Evolutionary conservation across 2,329 filamentous ascomycete genomes (phyloP), one percentile per base, ranked within the genome.

Genomic region (Ceratocystis cacaofunesta): DNA sequence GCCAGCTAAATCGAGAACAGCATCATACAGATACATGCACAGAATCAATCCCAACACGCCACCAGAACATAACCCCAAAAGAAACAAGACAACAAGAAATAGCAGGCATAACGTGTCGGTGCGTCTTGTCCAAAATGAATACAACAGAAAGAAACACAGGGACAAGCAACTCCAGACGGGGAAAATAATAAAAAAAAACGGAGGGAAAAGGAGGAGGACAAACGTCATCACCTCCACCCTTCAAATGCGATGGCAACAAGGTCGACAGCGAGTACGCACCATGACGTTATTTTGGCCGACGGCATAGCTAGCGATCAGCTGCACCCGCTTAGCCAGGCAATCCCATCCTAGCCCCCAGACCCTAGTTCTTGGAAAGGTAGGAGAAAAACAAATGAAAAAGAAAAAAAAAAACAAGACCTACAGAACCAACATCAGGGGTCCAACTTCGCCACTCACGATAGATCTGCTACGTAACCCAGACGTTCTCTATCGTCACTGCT

Each of bases 391-490:
- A 15, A 17, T 46, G 52, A 46, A 28, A 48, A 8, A 60, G 17
- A 41, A 36, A 32, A 7, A 61, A 36, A 12, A 44, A 15, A 44
- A 28, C 17, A 43, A 44, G 36, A n/a, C 22, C 32, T 41, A 46
- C 19, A 62, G 12, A 44, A 32, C n/a, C 41, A 36, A 60, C 15
- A 25, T 28, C 41, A 62, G 17, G 8, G 22, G 19, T 19, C 10
- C 30, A 22, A 10, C 36, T 32, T 61, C 22, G 46, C 28, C 7
- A 22, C 43, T 30, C 15, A 48, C 17, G 55, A 22, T 15, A 82
- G 70, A 70, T 84, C 82, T 6, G 76, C 77, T 1, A 82, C 80
- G 78, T 79, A 84, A 1, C 82, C 82, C 78, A 85, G 76, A 36
- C 69, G 73, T 68, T 81, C 79, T 63, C 82, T 73, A 63, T 76